Evolutionary conservation across 2,329 filamentous ascomycete species (phyloP).

Genomic region (Phaeoacremonium minimum): DNA sequence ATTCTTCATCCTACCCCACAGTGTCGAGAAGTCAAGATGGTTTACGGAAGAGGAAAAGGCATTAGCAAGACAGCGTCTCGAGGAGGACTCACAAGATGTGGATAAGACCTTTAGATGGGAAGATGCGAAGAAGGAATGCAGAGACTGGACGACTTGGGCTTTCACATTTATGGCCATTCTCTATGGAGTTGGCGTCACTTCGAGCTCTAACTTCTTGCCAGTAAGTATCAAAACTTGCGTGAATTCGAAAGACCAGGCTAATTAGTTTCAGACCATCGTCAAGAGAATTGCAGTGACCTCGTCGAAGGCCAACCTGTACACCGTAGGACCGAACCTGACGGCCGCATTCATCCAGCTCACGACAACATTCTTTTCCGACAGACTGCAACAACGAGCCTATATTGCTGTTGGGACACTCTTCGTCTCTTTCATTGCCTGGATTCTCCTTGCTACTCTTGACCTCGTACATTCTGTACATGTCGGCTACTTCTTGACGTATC

Average conservation of each 20-base stretch:
- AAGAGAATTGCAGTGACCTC: slow-evolving; percentile 27
- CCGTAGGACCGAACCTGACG: slow-evolving; percentile 14
- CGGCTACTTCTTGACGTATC: slow-evolving; percentile 16
- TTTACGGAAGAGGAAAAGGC: slow-evolving; percentile 17
- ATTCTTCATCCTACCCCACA: slow-evolving; percentile 14
- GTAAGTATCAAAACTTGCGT: slow-evolving; percentile 4
- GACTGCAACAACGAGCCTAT: slow-evolving; percentile 11
- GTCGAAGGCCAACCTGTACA: slow-evolving; percentile 15
- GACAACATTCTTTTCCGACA: slow-evolving; percentile 13
- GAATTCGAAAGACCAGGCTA: too few species aligned
- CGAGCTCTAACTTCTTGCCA: slow-evolving; percentile 17
- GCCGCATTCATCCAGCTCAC: slow-evolving; percentile 13
- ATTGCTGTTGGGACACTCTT: slow-evolving; percentile 10
- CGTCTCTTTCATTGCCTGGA: slow-evolving; percentile 14
- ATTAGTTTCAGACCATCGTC: slow-evolving; percentile 21
- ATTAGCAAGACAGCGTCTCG: slow-evolving; percentile 17
- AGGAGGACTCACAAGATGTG: slow-evolving; percentile 15
- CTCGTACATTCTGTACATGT: slow-evolving; percentile 10
- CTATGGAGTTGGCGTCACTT: slow-evolving; percentile 18
- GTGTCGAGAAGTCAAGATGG: slow-evolving; percentile 14
- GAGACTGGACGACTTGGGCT: slow-evolving; percentile 16
- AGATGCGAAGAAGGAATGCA: slow-evolving; percentile 15
- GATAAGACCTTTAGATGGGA: slow-evolving; percentile 15
- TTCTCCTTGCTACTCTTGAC: slow-evolving; percentile 14
- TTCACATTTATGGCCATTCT: slow-evolving; percentile 17